Conservation (phyloP, 2,329 filamentous ascomycete genomes). For the Cytospora mali region DNA sequence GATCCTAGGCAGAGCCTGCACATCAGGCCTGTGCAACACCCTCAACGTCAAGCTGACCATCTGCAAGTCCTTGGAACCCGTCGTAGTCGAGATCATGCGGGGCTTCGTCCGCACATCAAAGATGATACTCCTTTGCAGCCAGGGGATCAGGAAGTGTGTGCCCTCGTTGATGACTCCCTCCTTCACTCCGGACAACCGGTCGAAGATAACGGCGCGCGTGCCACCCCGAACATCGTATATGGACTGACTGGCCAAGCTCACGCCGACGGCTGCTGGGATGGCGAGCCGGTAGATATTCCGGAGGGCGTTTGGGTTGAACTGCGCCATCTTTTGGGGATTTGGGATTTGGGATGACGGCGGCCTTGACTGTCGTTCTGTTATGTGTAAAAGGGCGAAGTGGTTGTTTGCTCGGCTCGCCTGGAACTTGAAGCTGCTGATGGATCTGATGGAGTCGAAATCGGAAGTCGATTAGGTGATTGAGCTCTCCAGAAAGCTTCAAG, state of each 20-base stretch:
- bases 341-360: not conserved
- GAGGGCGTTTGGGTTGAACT: conserved; percentile 34
- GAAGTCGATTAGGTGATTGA: conserved; percentile 16
- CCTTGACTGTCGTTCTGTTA: conserved; percentile 7
- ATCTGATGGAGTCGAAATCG: conserved; percentile 7
- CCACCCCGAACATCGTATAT: conserved; percentile 98
- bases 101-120: conserved; percentile 98
- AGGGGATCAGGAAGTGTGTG: conserved; percentile 94
- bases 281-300: conserved; percentile 63
- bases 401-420: conserved; percentile 6
- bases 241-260: conserved; percentile 71
- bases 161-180: conserved; percentile 92
- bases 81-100: conserved; percentile 95
- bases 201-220: conserved; percentile 95
- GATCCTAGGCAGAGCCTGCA: conserved; percentile 91
- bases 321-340: conserved; percentile 49
- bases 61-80: conserved; percentile 97
- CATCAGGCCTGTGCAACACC: conserved; percentile 92
- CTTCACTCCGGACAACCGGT: conserved; percentile 88
- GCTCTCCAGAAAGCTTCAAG: conserved; percentile 12
- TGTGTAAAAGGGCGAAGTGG: not conserved
- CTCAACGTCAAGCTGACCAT: conserved; percentile 98
- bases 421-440: not conserved
- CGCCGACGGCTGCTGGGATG: conserved; percentile 71
- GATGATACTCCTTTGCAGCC: conserved; percentile 91